Evolutionary conservation across 192 early-diverging fungal genomes (phyloP).

Genomic region (Backusella parvicylindrica): DNA sequence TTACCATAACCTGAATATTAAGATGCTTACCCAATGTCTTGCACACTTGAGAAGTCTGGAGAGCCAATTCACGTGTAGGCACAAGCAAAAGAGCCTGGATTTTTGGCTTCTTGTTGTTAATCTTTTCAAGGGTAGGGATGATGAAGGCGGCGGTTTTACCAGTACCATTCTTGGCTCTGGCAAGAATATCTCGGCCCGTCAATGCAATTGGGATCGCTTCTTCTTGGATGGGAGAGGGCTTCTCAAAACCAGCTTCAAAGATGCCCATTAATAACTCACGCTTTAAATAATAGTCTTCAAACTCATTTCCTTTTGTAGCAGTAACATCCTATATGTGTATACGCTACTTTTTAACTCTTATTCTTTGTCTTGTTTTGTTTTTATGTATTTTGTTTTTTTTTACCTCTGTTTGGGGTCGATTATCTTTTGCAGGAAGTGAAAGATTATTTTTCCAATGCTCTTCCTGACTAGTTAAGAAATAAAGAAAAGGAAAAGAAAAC

Average conservation of each 20-base stretch:
- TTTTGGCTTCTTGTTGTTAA: constrained; percentile 79
- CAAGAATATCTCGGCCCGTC: constrained; percentile 93
- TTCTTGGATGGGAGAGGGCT: constrained; percentile 98
- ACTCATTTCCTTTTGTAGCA: constrained; percentile 97
- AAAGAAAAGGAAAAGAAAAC: background rate
- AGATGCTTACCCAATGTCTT: constrained; percentile 97
- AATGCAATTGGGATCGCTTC: constrained; percentile 98
- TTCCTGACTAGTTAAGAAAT: constrained; percentile 43
- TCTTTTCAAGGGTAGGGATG: constrained; percentile 93
- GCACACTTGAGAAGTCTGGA: constrained; percentile 99
- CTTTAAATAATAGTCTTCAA: constrained; percentile 98
- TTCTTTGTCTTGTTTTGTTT: too few relatives aligned
- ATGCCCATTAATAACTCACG: constrained; percentile 97
- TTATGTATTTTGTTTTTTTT: background rate
- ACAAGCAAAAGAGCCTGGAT: constrained; percentile 94
- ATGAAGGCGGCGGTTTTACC: constrained; percentile 97
- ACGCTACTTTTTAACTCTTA: background rate
- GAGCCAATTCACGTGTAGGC: constrained; percentile 95
- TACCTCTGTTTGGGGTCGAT: constrained; percentile 90
- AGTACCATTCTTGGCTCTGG: constrained; percentile 94
- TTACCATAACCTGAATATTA: constrained; percentile 97
- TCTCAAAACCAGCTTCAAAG: constrained; percentile 97
- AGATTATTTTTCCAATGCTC: constrained; percentile 78
- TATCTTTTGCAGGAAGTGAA: constrained; percentile 79
- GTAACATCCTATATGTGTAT: constrained; percentile 70